These are phyloP conservation scores for Coemansia sp. DNA, from an alignment of 371 early-diverging fungal genomes.

Conservation along the genomic window DNA sequence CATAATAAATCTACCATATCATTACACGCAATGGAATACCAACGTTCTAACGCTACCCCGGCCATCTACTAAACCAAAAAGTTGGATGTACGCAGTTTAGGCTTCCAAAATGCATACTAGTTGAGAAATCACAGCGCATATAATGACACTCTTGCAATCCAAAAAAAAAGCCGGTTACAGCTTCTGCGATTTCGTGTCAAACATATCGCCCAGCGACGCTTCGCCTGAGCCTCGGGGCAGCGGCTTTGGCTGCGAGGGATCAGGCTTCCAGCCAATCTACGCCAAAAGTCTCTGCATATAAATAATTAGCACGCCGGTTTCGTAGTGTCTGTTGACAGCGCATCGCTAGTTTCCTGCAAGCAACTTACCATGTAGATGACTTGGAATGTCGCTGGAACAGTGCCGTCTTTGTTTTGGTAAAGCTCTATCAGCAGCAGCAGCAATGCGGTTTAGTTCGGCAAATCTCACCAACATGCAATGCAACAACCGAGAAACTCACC, in stretches of 20 bases:
- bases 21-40: too few relatives aligned
- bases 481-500: slow-evolving; percentile 53
- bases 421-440: slow-evolving; percentile 58
- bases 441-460: neutral
- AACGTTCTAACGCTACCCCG: too few relatives aligned
- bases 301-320: neutral
- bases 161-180: neutral
- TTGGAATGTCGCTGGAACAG: slow-evolving; percentile 94
- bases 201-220: slow-evolving; percentile 52
- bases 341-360: too few relatives aligned
- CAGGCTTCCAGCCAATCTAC: slow-evolving; percentile 72
- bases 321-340: too few relatives aligned
- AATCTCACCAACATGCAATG: neutral
- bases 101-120: too few relatives aligned
- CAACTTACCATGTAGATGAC: slow-evolving; percentile 70
- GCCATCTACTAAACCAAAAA: too few relatives aligned
- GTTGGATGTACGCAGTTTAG: too few relatives aligned
- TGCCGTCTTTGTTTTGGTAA: slow-evolving; percentile 86
- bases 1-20: too few relatives aligned
- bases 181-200: slow-evolving; percentile 13
- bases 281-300: neutral
- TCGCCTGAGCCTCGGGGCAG: slow-evolving; percentile 57
- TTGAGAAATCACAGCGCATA: too few relatives aligned
- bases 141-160: too few relatives aligned
- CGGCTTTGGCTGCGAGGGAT: slow-evolving; percentile 63